phyloP scores from a whole-genome alignment of 2,329 filamentous ascomycete genomes.

The Nothopassalora personata region DNA sequence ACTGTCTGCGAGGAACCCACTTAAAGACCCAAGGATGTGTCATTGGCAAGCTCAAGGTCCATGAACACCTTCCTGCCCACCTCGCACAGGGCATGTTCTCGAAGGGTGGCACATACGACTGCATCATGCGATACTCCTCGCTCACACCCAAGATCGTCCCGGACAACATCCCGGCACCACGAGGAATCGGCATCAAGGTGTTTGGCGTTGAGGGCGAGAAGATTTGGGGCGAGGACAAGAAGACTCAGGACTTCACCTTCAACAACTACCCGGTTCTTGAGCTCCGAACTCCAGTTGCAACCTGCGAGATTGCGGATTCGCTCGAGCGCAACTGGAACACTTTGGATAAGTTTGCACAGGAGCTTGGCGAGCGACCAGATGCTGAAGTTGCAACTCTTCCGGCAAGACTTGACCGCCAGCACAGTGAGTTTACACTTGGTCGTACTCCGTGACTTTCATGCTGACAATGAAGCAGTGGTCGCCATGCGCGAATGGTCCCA shows the following conservation, averaged over 20 bases:
- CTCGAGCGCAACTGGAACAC: slow-evolving; percentile 34
- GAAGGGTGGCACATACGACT: slow-evolving; percentile 31
- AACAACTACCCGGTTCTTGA: slow-evolving; percentile 34
- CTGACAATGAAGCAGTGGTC: slow-evolving; percentile 24
- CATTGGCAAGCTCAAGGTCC: slow-evolving; percentile 31
- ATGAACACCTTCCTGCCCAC: slow-evolving; percentile 32
- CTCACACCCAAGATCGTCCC: slow-evolving; percentile 35
- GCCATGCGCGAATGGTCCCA: slow-evolving; percentile 33
- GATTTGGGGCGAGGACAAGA: slow-evolving; percentile 33
- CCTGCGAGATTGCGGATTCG: slow-evolving; percentile 32
- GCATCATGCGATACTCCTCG: slow-evolving; percentile 35
- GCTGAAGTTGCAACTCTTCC: slow-evolving; percentile 29
- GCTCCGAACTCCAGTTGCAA: slow-evolving; percentile 29
- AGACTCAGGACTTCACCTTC: slow-evolving; percentile 33
- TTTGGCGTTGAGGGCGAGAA: slow-evolving; percentile 35
- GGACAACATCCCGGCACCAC: slow-evolving; percentile 33
- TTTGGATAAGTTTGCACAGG: slow-evolving; percentile 28
- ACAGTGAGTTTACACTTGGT: slow-evolving; percentile 21
- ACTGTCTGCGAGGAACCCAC: slow-evolving; percentile 36
- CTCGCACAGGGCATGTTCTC: slow-evolving; percentile 36
- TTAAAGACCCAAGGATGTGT: slow-evolving; percentile 35
- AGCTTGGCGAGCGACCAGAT: slow-evolving; percentile 27
- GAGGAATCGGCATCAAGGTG: slow-evolving; percentile 35
- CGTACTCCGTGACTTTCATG: not conserved
- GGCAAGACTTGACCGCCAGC: slow-evolving; percentile 27